phyloP scores from a whole-genome alignment of 2,329 filamentous ascomycete species.

The Penicillium capsulatum region DNA sequence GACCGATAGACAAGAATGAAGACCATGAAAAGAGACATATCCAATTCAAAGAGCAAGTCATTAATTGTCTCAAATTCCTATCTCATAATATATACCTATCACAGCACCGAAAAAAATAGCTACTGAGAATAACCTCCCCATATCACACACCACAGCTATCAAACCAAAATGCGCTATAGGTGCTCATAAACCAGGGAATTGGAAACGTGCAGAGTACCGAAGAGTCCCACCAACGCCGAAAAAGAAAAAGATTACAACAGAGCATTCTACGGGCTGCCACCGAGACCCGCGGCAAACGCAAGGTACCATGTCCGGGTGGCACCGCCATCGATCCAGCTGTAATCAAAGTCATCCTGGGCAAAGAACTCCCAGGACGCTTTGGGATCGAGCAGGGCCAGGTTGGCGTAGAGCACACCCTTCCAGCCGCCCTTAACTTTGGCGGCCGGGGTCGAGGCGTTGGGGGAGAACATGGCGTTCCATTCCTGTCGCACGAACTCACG shows the following conservation, averaged over 20 bases:
- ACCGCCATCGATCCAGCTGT: slow-evolving; percentile 66
- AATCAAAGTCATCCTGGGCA: slow-evolving; percentile 59
- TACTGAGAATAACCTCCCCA: background rate
- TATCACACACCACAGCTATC: background rate
- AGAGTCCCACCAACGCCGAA: slow-evolving; percentile 1
- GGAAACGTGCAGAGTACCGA: background rate
- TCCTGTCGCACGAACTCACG: slow-evolving; percentile 72
- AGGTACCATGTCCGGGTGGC: slow-evolving; percentile 82
- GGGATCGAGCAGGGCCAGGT: slow-evolving; percentile 73
- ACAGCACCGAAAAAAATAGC: slow-evolving; percentile 3
- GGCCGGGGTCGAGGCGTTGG: slow-evolving; percentile 58
- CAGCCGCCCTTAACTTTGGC: slow-evolving; percentile 65
- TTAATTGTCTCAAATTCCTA: background rate
- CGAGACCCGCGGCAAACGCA: slow-evolving; percentile 61
- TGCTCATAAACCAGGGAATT: too few species aligned
- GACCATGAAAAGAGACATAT: too few species aligned
- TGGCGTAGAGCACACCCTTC: slow-evolving; percentile 80
- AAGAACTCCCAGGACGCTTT: slow-evolving; percentile 71
- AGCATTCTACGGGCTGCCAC: background rate
- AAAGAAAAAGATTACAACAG: background rate
- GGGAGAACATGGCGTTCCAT: slow-evolving; percentile 73
- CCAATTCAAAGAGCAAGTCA: too few species aligned
- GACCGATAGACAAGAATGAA: too few species aligned
- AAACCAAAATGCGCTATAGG: too few species aligned
- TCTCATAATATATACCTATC: background rate